Base-by-base conservation (phyloP, 768 basidiomycete genomes). In the Crepidotus variabilis region DNA sequence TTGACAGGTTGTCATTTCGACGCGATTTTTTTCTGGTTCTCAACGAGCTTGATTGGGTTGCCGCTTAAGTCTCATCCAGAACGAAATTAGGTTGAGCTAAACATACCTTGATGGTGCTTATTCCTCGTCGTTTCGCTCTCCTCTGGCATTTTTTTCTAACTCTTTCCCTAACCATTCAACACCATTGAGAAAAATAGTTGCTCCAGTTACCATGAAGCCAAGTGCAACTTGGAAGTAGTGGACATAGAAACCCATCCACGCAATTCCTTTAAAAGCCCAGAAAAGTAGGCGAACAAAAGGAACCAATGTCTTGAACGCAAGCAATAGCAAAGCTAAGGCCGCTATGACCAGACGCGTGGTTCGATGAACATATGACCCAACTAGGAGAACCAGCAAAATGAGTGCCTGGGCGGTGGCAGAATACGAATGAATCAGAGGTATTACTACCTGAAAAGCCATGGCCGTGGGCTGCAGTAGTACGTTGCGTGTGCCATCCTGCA, bases 211-310 rank as follows among this genome's bases (percentile, higher is more conserved):
- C 21, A 66, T 60, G 23, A 67, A 68, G 0, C 61, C 65, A 0
- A 71, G 16, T 7, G 65, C 72, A 2, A 69, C 52, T 45, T 67
- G 55, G 60, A 74, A 69, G 61, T 69, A 75, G 50, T 71, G 63
- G 36, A 70, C 54, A 54, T 75, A 74, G 54, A 75, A 75, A 1
- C 72, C 72, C 49, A 73, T 59, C 70, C 63, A 61, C 6, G 71
- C 72, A 35, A 73, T 59, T 8, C 59, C 67, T 46, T 72, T 73
- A 60, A 71, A 68, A 8, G 68, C 32, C 10, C 56, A 59, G 28
- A 59, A 64, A 9, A 55, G 47, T 65, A 67, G 68, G 49, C 63
- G 60, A 1, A 58, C 51, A 9, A 66, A 47, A 14, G 70, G 66
- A 4, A 65, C 52, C 21, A 69, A 18, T 28, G 62, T 33, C 55